Evolutionary conservation across 2,329 filamentous ascomycete genomes (phyloP).

Genomic region (Lachnellula suecica): DNA sequence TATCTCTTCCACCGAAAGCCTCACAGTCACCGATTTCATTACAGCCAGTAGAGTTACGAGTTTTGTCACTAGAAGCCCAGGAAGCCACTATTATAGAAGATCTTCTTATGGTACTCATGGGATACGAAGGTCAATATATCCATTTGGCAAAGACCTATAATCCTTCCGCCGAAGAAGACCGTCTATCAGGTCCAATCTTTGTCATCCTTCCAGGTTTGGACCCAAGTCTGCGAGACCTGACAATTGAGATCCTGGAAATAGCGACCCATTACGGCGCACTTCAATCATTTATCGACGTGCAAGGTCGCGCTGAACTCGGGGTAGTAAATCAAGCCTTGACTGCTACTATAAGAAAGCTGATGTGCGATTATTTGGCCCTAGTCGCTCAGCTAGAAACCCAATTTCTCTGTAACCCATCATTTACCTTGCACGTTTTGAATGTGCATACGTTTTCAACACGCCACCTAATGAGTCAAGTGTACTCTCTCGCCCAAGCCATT

Average conservation of each 20-base stretch:
- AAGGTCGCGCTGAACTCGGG: constrained; percentile 89
- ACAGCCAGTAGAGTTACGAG: constrained; percentile 65
- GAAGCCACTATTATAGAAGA: constrained; percentile 89
- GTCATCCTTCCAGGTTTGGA: constrained; percentile 81
- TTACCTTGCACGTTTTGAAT: constrained; percentile 91
- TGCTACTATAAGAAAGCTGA: constrained; percentile 85
- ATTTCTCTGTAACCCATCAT: constrained; percentile 81
- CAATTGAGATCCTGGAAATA: constrained; percentile 86
- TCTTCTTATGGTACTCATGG: constrained; percentile 93
- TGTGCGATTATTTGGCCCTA: constrained; percentile 92
- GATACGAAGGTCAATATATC: constrained; percentile 96
- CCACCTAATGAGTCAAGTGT: constrained; percentile 89
- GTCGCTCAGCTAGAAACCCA: constrained; percentile 93
- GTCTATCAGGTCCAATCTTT: constrained; percentile 79
- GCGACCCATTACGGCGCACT: constrained; percentile 91
- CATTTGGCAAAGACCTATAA: constrained; percentile 82
- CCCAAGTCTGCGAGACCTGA: constrained; percentile 85
- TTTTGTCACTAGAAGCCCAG: constrained; percentile 76
- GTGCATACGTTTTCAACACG: constrained; percentile 87
- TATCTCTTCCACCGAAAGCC: constrained; percentile 69
- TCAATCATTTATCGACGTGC: constrained; percentile 90
- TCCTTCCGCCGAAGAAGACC: constrained; percentile 80
- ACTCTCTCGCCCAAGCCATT: constrained; percentile 83
- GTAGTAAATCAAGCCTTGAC: constrained; percentile 94
- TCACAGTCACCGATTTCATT: constrained; percentile 68